Evolutionary conservation across 1,284 basidiomycete species (phyloP).

Genomic region (Pterulicium gracile): DNA sequence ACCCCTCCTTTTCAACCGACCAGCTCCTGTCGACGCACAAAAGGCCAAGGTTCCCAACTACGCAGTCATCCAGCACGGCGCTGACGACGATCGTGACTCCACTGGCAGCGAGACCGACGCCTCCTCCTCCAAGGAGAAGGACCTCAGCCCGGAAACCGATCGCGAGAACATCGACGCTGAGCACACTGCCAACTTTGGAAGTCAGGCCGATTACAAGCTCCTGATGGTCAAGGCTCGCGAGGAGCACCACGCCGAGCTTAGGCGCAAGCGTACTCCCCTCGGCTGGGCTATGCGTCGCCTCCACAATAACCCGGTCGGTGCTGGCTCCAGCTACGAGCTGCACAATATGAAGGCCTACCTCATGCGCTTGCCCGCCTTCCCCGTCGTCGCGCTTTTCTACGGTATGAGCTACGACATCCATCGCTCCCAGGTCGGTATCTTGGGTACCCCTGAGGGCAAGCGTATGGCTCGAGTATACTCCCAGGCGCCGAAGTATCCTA

Average conservation of each 20-base stretch:
- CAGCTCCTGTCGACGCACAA: constrained; percentile 11
- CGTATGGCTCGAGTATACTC: constrained; percentile 14
- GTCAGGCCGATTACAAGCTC: too few relatives aligned
- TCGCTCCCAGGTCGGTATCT: constrained; percentile 3
- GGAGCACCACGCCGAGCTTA: too few relatives aligned
- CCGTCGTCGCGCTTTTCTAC: too few relatives aligned
- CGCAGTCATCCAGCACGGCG: constrained; percentile 16
- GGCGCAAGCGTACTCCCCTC: too few relatives aligned
- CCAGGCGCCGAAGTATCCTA: constrained; percentile 18
- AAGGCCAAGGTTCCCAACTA: constrained; percentile 16
- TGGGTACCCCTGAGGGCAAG: constrained; percentile 4
- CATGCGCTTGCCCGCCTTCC: too few relatives aligned
- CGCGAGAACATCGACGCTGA: background rate
- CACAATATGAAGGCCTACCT: too few relatives aligned
- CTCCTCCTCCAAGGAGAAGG: constrained; percentile 17
- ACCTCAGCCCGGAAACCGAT: constrained; percentile 12
- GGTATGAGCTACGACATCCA: too few relatives aligned
- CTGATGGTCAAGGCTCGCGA: too few relatives aligned
- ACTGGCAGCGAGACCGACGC: constrained; percentile 13
- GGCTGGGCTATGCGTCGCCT: too few relatives aligned
- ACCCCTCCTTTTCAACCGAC: background rate
- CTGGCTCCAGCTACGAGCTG: too few relatives aligned
- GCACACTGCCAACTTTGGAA: background rate
- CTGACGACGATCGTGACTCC: constrained; percentile 16
- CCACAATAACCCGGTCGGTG: too few relatives aligned